Base-by-base conservation (phyloP, 176 grass and related monocot genomes). In the Carex pumila region DNA sequence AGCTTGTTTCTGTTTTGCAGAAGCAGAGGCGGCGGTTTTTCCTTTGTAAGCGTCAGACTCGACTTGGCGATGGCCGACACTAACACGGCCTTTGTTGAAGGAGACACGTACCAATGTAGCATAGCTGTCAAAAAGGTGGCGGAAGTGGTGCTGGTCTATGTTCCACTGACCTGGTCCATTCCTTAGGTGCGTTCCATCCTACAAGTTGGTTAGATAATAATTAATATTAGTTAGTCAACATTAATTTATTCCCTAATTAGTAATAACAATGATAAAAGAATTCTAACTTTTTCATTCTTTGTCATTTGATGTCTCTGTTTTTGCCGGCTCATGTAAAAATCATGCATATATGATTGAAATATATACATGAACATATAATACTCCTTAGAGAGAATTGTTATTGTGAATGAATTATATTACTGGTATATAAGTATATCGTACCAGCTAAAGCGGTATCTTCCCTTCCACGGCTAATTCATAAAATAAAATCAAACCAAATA, bases 51-150 rank as follows among this genome's bases (percentile, higher is more conserved):
- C 93, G 47, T 95, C 90, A 54, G 97, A 99, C 88, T 99, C 91
- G 74, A 99, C 84, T 87, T 99, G 97, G 1, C 97, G 91, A 81
- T 99, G 97, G 30, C 89, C 74, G 76, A 88, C 93, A 78, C 72
- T 69, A 66, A 84, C 91, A 18, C 80, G 83, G 0, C 93, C 97
- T 64, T 75, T n/a, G 70, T 79, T 66, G 88, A 99, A 95, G n/a
- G 87, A 90, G 45, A 95, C 85, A 79, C 97, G 97, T 50, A 99
- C 91, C 18, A 99, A 88, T 29, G 88, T 99, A 10, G 97, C 97
- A 87, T 96, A 99, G 31, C 97, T 93, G 81, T 99, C 97, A 86
- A 99, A 99, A 53, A 99, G 88, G 88, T 99, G 97, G 4, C 93
- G 97, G 87, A 99, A 99, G 39, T 91, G 71, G 88, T 99, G 87